Evolutionary conservation across 2,329 filamentous ascomycete species (phyloP).

Genomic region (Penicillium sp.): DNA sequence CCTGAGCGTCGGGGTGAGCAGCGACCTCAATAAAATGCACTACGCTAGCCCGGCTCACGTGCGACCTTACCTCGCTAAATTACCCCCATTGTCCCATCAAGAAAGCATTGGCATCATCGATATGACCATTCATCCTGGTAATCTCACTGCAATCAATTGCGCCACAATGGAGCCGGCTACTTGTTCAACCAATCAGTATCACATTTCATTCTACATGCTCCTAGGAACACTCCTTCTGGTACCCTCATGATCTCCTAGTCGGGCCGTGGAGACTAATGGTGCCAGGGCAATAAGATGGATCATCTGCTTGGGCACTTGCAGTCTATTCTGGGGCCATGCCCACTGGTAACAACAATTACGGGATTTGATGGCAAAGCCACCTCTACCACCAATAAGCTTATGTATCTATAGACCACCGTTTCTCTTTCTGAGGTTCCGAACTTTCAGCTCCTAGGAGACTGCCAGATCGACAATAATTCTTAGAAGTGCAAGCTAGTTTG

Average conservation of each 20-base stretch:
- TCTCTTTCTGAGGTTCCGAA: no score
- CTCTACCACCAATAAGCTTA: not conserved
- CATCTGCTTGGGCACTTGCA: not conserved
- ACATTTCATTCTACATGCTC: not conserved
- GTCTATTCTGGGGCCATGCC: not conserved
- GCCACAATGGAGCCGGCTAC: not conserved
- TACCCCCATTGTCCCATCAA: not conserved
- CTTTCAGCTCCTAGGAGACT: no score
- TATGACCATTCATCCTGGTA: no score
- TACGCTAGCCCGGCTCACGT: not conserved
- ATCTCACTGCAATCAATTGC: not conserved
- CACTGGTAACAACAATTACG: not conserved
- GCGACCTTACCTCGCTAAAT: not conserved
- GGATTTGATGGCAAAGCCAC: not conserved
- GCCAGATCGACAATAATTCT: no score
- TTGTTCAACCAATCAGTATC: not conserved
- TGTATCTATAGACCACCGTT: not conserved
- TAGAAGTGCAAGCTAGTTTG: no score
- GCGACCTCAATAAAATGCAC: not conserved
- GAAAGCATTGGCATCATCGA: no score
- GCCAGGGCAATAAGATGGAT: not conserved
- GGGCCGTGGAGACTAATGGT: not conserved
- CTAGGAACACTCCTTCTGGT: not conserved
- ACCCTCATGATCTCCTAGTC: not conserved
- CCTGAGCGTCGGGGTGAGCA: not conserved